Evolutionary conservation across 371 early-diverging fungal genomes (phyloP).

Genomic region (Mucor lusitanicus): DNA sequence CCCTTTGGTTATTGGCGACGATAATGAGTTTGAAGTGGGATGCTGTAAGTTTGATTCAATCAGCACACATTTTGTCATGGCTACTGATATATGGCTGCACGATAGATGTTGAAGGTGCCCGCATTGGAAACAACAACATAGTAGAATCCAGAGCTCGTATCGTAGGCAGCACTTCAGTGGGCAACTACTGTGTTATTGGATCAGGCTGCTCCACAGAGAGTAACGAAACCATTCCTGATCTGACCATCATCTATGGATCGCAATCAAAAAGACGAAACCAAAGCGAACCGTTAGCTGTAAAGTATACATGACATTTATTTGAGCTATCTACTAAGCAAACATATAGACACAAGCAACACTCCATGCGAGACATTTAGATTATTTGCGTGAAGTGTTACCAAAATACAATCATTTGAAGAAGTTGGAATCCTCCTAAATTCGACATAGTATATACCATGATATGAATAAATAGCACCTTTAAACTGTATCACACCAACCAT

Average conservation of each 20-base stretch:
- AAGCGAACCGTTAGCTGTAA: conserved; percentile 35
- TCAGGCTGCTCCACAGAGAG: conserved; percentile 66
- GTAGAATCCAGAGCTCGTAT: conserved; percentile 72
- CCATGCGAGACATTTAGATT: conserved; percentile 76
- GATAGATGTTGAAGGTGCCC: conserved; percentile 69
- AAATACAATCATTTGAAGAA: conserved; percentile 66
- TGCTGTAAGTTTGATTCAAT: conserved; percentile 49
- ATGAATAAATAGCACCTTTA: background rate
- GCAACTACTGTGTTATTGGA: conserved; percentile 77
- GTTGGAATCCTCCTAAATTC: conserved; percentile 22
- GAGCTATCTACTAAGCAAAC: background rate
- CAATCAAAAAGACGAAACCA: conserved; percentile 61
- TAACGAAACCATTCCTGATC: conserved; percentile 63
- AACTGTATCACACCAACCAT: conserved; percentile 28
- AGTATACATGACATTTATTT: background rate
- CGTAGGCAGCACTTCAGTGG: conserved; percentile 60
- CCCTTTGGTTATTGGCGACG: conserved; percentile 72
- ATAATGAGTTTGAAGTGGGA: conserved; percentile 79
- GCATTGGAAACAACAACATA: conserved; percentile 70
- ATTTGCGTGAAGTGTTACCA: conserved; percentile 65
- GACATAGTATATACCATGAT: background rate
- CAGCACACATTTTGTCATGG: background rate
- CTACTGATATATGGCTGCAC: background rate
- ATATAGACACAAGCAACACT: conserved; percentile 56
- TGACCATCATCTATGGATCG: conserved; percentile 72